phyloP scores from a whole-genome alignment of 805 yeast species.

The Barnettozyma sp. region DNA sequence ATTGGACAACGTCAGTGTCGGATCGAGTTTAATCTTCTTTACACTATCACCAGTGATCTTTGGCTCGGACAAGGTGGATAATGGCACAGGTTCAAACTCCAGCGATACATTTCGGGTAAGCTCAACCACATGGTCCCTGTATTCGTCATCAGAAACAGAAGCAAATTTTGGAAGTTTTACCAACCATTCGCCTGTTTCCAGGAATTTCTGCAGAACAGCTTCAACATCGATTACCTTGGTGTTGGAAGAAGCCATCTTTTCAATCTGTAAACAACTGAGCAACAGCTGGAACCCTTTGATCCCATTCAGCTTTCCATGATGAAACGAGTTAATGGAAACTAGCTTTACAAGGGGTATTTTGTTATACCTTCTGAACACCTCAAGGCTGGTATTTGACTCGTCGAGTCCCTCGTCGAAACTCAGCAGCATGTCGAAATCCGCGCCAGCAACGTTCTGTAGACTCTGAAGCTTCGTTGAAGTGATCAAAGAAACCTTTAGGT shows the following conservation, averaged over 20 bases:
- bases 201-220: neutral
- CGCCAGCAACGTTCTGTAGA: conserved; percentile 24
- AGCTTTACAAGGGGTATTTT: conserved; percentile 41
- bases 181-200: conserved; percentile 14
- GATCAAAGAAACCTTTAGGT: conserved; percentile 7
- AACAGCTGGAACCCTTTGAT: neutral
- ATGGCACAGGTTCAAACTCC: neutral
- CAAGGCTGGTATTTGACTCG: conserved; percentile 27
- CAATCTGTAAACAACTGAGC: conserved; percentile 1
- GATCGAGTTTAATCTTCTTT: conserved; percentile 14
- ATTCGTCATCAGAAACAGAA: no score
- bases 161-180: conserved; percentile 12
- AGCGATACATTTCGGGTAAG: conserved; percentile 8
- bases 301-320: conserved; percentile 28
- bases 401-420: conserved; percentile 41
- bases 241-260: neutral
- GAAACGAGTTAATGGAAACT: conserved; percentile 38
- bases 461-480: conserved; percentile 3
- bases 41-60: neutral
- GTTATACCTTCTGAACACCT: conserved; percentile 19
- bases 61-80: neutral
- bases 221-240: neutral
- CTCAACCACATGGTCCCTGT: conserved; percentile 15
- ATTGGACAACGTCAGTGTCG: conserved; percentile 23
- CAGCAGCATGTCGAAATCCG: conserved; percentile 36